Percentiles rank a stretch among this genome's conserved stretches.
These are phyloP conservation scores for Triticum dicoccoides DNA, from an alignment of 176 grass and related monocot genomes.

Conservation along the genomic window DNA sequence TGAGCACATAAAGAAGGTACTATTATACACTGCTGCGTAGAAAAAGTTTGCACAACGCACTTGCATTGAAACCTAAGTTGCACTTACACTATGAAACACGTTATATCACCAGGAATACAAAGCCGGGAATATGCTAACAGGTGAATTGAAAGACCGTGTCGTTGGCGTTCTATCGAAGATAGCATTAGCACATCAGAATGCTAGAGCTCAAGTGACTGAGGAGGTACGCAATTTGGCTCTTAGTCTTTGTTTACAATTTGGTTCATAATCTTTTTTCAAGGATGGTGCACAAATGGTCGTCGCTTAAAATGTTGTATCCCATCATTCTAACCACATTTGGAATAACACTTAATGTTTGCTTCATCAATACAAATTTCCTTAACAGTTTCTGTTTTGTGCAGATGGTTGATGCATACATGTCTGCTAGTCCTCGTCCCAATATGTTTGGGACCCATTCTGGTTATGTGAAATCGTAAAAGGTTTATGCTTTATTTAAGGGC, in stretches of 20 bases:
- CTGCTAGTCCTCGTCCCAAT: constrained; percentile 56
- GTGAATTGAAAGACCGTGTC: constrained; percentile 63
- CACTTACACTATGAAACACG: constrained; percentile 1
- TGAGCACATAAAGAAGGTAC: constrained; percentile 70
- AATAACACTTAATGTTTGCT: background rate
- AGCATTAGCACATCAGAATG: constrained; percentile 52
- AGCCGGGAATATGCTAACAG: constrained; percentile 62
- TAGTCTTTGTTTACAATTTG: background rate
- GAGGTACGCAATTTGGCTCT: constrained; percentile 41
- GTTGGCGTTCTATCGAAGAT: constrained; percentile 50
- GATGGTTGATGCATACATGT: constrained; percentile 84
- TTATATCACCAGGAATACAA: constrained; percentile 64
- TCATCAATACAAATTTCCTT: background rate
- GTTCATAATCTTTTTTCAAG: background rate
- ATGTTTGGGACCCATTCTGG: constrained; percentile 40
- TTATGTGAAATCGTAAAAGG: no score
- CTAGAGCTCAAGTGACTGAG: constrained; percentile 57
- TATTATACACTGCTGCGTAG: background rate
- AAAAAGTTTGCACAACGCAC: background rate
- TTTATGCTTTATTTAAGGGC: no score
- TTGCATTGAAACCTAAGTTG: constrained; percentile 11
- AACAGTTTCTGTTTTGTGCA: constrained; percentile 30
- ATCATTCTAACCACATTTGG: background rate
- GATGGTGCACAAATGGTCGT: background rate
- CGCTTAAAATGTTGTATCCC: background rate